phyloP scores from a whole-genome alignment of 805 yeast genomes.

The Blastobotrys americana region DNA sequence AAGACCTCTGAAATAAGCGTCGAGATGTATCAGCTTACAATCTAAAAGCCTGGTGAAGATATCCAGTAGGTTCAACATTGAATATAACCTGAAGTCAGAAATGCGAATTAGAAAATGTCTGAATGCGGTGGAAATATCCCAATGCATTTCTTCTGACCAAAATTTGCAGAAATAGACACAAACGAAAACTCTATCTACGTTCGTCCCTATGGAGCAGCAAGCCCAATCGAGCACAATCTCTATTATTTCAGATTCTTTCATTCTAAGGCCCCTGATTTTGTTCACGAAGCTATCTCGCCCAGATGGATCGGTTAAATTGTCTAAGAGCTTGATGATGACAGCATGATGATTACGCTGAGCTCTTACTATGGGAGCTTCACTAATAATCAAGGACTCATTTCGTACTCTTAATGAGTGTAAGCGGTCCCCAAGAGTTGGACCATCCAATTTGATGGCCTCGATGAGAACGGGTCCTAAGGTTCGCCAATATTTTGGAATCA shows the following conservation, averaged over 20 bases:
- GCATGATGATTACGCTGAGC: conserved; percentile 14
- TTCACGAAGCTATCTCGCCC: conserved; percentile 17
- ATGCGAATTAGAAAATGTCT: conserved; percentile 21
- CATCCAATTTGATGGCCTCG: conserved; percentile 18
- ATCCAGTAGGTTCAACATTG: conserved; percentile 26
- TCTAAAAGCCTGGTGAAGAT: conserved; percentile 45
- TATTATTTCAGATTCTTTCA: conserved; percentile 15
- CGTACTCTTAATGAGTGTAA: conserved; percentile 17
- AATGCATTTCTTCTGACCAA: conserved; percentile 17
- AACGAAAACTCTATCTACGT: conserved; percentile 19
- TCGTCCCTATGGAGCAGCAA: conserved; percentile 14
- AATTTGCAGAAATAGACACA: conserved; percentile 17
- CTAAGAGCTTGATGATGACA: conserved; percentile 25
- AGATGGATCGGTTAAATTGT: conserved; percentile 24
- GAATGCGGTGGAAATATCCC: conserved; percentile 23
- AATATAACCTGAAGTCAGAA: conserved; percentile 7
- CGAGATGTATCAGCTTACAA: conserved; percentile 45
- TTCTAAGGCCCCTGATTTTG: conserved; percentile 8
- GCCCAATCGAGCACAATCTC: conserved; percentile 26
- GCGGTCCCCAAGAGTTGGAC: conserved; percentile 9
- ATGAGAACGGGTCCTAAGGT: conserved; percentile 23
- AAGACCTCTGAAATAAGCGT: conserved; percentile 66
- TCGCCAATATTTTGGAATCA: conserved; percentile 29
- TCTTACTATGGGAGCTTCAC: conserved; percentile 19
- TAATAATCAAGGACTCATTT: conserved; percentile 20